These are phyloP conservation scores for Filobasidium floriforme DNA, from an alignment of 768 basidiomycete species.

Conservation along the genomic window DNA sequence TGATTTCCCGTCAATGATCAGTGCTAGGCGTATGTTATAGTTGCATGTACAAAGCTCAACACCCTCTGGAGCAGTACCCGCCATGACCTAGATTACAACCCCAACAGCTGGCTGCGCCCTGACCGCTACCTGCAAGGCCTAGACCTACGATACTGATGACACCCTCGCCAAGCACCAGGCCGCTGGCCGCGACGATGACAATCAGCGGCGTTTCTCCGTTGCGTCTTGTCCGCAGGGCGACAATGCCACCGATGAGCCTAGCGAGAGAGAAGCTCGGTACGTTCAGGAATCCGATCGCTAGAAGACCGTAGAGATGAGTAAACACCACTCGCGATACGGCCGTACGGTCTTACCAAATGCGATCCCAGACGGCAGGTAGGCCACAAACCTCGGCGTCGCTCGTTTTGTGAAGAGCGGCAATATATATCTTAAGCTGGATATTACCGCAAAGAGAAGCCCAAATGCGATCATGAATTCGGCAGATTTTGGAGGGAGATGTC, in stretches of 20 bases:
- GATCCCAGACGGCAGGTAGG: conserved; percentile 82
- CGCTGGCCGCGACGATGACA: conserved; percentile 80
- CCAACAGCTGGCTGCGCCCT: conserved; percentile 72
- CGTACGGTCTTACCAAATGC: conserved; percentile 53
- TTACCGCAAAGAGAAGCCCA: conserved; percentile 60
- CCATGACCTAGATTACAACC: conserved; percentile 56
- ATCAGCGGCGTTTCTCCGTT: conserved; percentile 36
- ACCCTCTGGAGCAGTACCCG: conserved; percentile 43
- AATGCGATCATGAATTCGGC: conserved; percentile 71
- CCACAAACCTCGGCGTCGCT: conserved; percentile 31
- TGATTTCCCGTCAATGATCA: too few relatives aligned
- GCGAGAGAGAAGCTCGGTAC: conserved; percentile 91
- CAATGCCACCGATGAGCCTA: conserved; percentile 74
- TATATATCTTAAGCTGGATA: conserved; percentile 57
- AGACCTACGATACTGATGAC: conserved; percentile 76
- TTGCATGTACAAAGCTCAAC: conserved; percentile 12
- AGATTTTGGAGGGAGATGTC: conserved; percentile 69
- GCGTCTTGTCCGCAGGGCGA: conserved; percentile 54
- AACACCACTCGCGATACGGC: too few relatives aligned
- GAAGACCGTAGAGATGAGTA: too few relatives aligned
- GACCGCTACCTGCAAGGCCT: conserved; percentile 62
- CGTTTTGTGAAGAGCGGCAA: conserved; percentile 16
- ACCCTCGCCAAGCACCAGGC: conserved; percentile 93
- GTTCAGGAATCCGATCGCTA: conserved; percentile 86
- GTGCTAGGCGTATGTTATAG: too few relatives aligned